These are phyloP conservation scores for Podosphaera fusca DNA, from an alignment of 2,329 filamentous ascomycete species.

Conservation along the genomic window DNA sequence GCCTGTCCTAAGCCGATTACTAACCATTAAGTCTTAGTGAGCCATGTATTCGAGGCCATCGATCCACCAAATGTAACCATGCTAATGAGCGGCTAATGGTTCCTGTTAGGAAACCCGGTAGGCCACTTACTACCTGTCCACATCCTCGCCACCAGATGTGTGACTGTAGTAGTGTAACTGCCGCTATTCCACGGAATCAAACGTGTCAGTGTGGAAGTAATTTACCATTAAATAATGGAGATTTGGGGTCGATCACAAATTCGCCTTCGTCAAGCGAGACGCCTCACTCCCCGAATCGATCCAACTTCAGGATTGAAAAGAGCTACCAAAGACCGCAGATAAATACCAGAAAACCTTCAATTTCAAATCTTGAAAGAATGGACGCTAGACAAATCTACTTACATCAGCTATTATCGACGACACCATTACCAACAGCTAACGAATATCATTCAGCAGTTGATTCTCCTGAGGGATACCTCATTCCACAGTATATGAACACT, in stretches of 20 bases:
- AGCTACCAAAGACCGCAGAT: slow-evolving; percentile 8
- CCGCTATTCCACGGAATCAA: slow-evolving; percentile 35
- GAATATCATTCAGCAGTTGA: slow-evolving; percentile 8
- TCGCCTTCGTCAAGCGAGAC: not conserved
- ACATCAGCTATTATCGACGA: slow-evolving; percentile 7
- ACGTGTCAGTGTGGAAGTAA: slow-evolving; percentile 28
- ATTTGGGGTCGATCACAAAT: slow-evolving; percentile 2
- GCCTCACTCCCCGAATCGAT: slow-evolving; percentile 17
- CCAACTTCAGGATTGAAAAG: slow-evolving; percentile 13
- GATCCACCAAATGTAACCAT: slow-evolving; percentile 53
- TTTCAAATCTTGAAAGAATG: slow-evolving; percentile 27
- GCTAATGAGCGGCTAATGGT: slow-evolving; percentile 43
- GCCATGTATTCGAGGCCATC: slow-evolving; percentile 54
- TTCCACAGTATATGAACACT: slow-evolving; percentile 9
- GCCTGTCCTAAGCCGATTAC: not conserved
- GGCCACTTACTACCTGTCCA: slow-evolving; percentile 45
- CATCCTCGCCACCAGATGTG: slow-evolving; percentile 29
- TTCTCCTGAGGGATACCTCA: slow-evolving; percentile 7
- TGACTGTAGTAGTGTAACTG: slow-evolving; percentile 39
- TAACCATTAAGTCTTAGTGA: slow-evolving; percentile 23
- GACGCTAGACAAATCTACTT: slow-evolving; percentile 29
- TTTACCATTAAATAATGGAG: slow-evolving; percentile 7
- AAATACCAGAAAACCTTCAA: slow-evolving; percentile 25
- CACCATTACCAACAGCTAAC: slow-evolving; percentile 4
- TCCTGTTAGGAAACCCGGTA: slow-evolving; percentile 47